Conservation (phyloP, 2,329 filamentous ascomycete genomes). For the Aspergillus sp. region DNA sequence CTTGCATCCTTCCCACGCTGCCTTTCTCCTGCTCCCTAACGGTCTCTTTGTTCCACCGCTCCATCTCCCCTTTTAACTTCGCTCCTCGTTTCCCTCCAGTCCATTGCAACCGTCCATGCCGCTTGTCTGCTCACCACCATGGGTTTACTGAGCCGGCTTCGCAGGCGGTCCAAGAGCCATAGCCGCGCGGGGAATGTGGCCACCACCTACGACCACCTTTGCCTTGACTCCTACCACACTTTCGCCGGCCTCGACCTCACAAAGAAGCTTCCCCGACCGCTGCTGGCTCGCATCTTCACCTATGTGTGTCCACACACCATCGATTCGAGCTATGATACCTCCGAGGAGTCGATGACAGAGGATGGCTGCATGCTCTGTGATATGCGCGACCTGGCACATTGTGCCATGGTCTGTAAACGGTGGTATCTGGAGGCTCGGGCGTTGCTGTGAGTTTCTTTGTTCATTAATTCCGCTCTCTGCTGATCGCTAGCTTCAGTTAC, state of each 20-base stretch:
- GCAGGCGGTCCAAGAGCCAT: constrained; percentile 31
- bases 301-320: constrained; percentile 79
- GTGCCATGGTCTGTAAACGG: constrained; percentile 69
- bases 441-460: constrained; percentile 60
- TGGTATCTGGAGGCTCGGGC: constrained; percentile 66
- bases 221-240: constrained; percentile 21
- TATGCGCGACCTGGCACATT: constrained; percentile 81
- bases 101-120: constrained; percentile 6
- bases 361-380: constrained; percentile 93
- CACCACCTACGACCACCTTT: constrained; percentile 24
- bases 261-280: constrained; percentile 62
- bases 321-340: constrained; percentile 77
- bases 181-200: constrained; percentile 31
- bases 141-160: constrained; percentile 36
- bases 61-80: not conserved
- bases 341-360: constrained; percentile 75
- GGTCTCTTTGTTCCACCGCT: not conserved
- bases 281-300: constrained; percentile 76
- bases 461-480: constrained; percentile 8
- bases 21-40: not conserved
- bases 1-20: not conserved
- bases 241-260: constrained; percentile 40
- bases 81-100: not conserved
- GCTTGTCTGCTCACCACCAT: constrained; percentile 22
- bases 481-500: constrained; percentile 58